Evolutionary conservation across 2,329 filamentous ascomycete genomes (phyloP).

Genomic region (Aphanocladium album): DNA sequence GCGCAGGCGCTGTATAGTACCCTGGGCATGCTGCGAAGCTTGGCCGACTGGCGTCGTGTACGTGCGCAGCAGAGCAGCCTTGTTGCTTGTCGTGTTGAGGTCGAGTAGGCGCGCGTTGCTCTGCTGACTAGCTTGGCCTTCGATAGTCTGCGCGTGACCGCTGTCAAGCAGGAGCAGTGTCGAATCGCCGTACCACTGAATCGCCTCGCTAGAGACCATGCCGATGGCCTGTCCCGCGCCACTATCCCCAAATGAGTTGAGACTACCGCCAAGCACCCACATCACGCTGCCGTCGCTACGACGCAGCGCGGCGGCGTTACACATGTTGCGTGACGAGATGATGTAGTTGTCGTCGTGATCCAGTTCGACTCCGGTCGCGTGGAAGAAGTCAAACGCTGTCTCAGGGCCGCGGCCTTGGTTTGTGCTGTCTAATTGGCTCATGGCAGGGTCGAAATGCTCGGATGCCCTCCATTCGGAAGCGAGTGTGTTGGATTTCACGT

Average conservation of each 20-base stretch:
- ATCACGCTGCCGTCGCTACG: conserved; percentile 20
- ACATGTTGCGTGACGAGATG: conserved; percentile 47
- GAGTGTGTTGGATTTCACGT: conserved; percentile 43
- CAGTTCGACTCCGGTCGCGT: conserved; percentile 54
- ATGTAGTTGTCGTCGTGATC: conserved; percentile 44
- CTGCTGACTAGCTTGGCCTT: neutral
- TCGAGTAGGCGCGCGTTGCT: conserved; percentile 41
- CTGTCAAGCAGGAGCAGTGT: conserved; percentile 41
- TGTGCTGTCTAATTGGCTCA: conserved; percentile 16
- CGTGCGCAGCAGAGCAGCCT: conserved; percentile 38
- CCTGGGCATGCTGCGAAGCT: conserved; percentile 38
- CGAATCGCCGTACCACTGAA: conserved; percentile 36
- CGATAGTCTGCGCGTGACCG: conserved; percentile 17
- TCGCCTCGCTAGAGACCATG: conserved; percentile 38
- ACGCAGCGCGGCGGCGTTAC: conserved; percentile 43
- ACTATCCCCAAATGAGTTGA: conserved; percentile 44
- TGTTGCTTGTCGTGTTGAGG: conserved; percentile 37
- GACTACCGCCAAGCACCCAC: conserved; percentile 49
- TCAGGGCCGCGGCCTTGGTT: conserved; percentile 18
- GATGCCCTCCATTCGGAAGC: conserved; percentile 42
- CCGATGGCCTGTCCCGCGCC: conserved; percentile 53
- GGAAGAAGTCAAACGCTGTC: conserved; percentile 49
- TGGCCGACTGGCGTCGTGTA: conserved; percentile 44
- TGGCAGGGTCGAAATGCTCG: conserved; percentile 23
- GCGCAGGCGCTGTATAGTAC: conserved; percentile 44